Percentiles rank a stretch among this genome's conserved stretches.
phyloP scores from a whole-genome alignment of 805 yeast genomes.

The Lachancea meyersii region DNA sequence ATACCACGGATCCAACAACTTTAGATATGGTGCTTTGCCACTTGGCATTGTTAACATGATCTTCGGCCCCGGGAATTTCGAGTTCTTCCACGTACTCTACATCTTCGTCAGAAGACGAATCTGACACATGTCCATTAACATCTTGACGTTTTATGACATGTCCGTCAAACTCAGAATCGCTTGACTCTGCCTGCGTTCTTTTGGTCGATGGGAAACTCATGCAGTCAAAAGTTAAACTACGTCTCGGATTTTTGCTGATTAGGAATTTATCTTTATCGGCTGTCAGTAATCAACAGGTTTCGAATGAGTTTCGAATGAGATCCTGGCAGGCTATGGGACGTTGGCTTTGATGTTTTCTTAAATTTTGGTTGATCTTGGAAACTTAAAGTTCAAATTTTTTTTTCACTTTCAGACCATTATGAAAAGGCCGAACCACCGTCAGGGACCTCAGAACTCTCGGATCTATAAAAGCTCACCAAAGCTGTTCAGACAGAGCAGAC shows the following conservation, averaged over 20 bases:
- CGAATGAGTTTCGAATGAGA: too few relatives aligned
- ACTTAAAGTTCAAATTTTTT: too few relatives aligned
- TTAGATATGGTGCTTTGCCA: constrained; percentile 81
- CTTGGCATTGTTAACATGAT: constrained; percentile 31
- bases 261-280: not conserved
- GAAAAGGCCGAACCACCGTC: too few relatives aligned
- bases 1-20: constrained; percentile 81
- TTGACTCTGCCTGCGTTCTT: constrained; percentile 15
- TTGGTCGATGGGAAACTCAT: constrained; percentile 8
- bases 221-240: not conserved
- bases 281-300: not conserved
- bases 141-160: constrained; percentile 5
- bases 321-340: too few relatives aligned
- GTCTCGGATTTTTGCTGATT: not conserved
- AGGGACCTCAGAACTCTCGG: too few relatives aligned
- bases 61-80: not conserved
- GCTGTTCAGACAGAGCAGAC: too few relatives aligned
- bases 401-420: too few relatives aligned
- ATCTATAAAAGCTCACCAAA: too few relatives aligned
- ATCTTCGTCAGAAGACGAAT: constrained; percentile 4
- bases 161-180: constrained; percentile 4
- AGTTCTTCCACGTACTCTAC: constrained; percentile 4
- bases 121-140: not conserved
- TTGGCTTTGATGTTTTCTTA: too few relatives aligned
- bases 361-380: too few relatives aligned